Evolutionary conservation across 2,329 filamentous ascomycete genomes (phyloP).

Genomic region (Fusarium equiseti): DNA sequence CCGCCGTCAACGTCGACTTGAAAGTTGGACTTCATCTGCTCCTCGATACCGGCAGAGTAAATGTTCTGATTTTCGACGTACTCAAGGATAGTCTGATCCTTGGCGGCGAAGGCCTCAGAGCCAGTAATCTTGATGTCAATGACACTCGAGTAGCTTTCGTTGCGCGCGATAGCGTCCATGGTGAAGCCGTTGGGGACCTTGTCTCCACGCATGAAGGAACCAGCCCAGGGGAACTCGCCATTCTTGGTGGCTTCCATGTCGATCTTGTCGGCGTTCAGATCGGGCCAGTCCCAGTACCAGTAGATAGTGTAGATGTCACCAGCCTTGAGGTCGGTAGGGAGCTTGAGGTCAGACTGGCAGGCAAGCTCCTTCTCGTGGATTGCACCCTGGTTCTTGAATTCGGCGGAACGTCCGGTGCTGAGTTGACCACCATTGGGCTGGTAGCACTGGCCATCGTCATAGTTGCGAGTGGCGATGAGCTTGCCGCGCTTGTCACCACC

Average conservation of each 20-base stretch:
- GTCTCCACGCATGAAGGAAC: conserved; percentile 56
- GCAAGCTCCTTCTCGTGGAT: conserved; percentile 71
- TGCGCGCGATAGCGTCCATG: conserved; percentile 50
- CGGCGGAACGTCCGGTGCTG: conserved; percentile 67
- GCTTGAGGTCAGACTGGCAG: conserved; percentile 84
- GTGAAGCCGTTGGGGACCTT: conserved; percentile 54
- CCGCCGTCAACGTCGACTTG: conserved; percentile 55
- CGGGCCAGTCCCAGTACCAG: conserved; percentile 97
- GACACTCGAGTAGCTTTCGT: conserved; percentile 58
- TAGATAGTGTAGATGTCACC: conserved; percentile 83
- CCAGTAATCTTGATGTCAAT: conserved; percentile 56
- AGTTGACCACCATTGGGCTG: conserved; percentile 75
- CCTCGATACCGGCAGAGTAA: conserved; percentile 58
- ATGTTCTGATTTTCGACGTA: conserved; percentile 56
- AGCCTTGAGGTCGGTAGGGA: conserved; percentile 74
- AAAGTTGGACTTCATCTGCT: conserved; percentile 61
- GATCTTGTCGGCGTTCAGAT: conserved; percentile 59
- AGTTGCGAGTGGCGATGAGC: conserved; percentile 82
- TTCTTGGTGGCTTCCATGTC: conserved; percentile 55
- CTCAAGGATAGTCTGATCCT: conserved; percentile 39
- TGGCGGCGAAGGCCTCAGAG: conserved; percentile 41
- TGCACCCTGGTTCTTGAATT: conserved; percentile 66
- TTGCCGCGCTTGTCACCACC: conserved; percentile 83
- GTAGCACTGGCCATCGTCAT: conserved; percentile 91
- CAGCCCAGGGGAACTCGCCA: conserved; percentile 58